A percentile compares a stretch with the other conserved stretches of the same genome.
phyloP scores from a whole-genome alignment of 1,284 basidiomycete species.

The Spongispora temasekensis region DNA sequence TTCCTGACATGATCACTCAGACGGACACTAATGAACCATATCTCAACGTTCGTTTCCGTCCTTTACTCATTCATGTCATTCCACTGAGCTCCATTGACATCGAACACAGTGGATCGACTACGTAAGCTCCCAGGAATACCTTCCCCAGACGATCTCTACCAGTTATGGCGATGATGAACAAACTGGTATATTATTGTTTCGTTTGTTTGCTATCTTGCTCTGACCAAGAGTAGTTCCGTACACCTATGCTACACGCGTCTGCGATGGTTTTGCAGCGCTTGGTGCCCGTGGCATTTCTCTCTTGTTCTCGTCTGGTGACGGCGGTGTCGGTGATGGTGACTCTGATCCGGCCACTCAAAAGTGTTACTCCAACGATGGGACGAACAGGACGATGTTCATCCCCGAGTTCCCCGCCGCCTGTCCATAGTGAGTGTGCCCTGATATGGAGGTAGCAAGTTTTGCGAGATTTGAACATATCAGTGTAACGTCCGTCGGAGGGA shows the following conservation, averaged over 20 bases:
- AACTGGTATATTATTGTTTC: constrained; percentile 46
- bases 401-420: constrained; percentile 57
- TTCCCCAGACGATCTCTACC: constrained; percentile 28
- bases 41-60: constrained; percentile 37
- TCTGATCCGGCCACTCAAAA: constrained; percentile 35
- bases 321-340: constrained; percentile 64
- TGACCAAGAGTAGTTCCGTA: constrained; percentile 50
- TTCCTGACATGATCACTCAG: constrained; percentile 42
- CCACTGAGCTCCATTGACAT: constrained; percentile 7
- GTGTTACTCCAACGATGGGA: constrained; percentile 64
- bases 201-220: background rate
- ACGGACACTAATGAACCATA: constrained; percentile 69
- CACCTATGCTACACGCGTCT: constrained; percentile 64
- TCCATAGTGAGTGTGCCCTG: constrained; percentile 37
- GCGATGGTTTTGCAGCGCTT: constrained; percentile 56
- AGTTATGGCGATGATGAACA: constrained; percentile 67
- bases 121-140: constrained; percentile 41
- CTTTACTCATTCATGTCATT: background rate
- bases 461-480: constrained; percentile 23
- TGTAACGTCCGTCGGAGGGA: constrained; percentile 64
- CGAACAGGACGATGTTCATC: constrained; percentile 54
- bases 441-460: constrained; percentile 1
- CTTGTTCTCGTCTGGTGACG: constrained; percentile 67
- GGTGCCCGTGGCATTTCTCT: constrained; percentile 65
- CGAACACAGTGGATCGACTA: constrained; percentile 62